These are phyloP conservation scores for Apophysomyces elegans DNA, from an alignment of 371 early-diverging fungal species.

Conservation along the genomic window DNA sequence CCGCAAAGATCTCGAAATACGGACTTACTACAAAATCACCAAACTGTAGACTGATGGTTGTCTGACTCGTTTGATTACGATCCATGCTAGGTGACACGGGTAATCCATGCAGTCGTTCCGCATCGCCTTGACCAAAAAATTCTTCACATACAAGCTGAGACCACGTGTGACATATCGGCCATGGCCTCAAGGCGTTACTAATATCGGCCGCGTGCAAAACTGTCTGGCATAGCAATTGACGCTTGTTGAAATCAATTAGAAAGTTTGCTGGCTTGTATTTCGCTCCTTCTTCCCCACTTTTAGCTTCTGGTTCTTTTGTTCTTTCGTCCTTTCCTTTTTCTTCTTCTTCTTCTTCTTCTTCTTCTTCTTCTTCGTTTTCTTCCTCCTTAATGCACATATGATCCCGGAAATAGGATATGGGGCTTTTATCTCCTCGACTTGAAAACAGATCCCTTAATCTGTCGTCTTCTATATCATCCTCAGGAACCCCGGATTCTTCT, in stretches of 20 bases:
- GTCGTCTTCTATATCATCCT: constrained; percentile 16
- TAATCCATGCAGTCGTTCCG: constrained; percentile 71
- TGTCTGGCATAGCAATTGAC: constrained; percentile 68
- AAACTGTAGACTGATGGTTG: constrained; percentile 80
- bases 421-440: constrained; percentile 43
- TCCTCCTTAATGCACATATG: constrained; percentile 1
- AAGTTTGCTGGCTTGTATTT: constrained; percentile 11
- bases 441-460: constrained; percentile 37
- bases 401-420: constrained; percentile 16
- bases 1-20: constrained; percentile 80
- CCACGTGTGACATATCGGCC: constrained; percentile 84
- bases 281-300: constrained; percentile 15
- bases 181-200: constrained; percentile 86
- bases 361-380: not conserved
- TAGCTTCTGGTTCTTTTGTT: not conserved
- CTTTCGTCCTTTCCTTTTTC: constrained; percentile 23
- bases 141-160: constrained; percentile 84
- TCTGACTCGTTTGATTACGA: constrained; percentile 71
- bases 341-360: constrained; percentile 28
- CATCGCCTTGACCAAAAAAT: constrained; percentile 86
- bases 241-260: constrained; percentile 8
- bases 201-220: constrained; percentile 89
- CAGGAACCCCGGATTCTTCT: constrained; percentile 11
- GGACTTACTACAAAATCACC: constrained; percentile 86
- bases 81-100: constrained; percentile 91